Evolutionary conservation across 352 stramenopile genomes (phyloP), one percentile per base, ranked within the genome.

Genomic region (Elongisporangium undulatum): DNA sequence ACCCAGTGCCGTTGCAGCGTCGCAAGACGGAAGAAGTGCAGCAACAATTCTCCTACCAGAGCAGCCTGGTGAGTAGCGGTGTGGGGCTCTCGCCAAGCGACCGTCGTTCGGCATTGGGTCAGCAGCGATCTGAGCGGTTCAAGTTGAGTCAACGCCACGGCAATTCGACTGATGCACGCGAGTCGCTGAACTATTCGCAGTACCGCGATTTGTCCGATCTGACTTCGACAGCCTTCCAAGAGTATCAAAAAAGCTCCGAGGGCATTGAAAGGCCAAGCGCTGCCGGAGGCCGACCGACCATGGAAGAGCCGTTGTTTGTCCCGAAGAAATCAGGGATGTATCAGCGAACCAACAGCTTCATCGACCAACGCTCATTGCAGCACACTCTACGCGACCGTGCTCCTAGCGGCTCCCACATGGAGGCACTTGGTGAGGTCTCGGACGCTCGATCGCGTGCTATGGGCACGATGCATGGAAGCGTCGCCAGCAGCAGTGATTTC

Each of bases 121-220:
- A 41, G 29, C 29, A 41, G 29, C 29, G 29, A 41, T 41, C 29
- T 13, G 29, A 41, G 53, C 65, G 68, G 45, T 59, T 59, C 61
- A 68, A 62, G 19, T 21, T 68, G 19, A 63, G 65, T 56, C 62
- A 76, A 23, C 65, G 71, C 59, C 65, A 61, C 17, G 24, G 56
- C 15, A 22, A 48, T 21, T 65, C 68, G 17, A 56, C 63, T 21
- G 67, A 71, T 51, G 59, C 24, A 17, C 69, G 59, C 12, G 53
- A 59, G 21, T 19, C 67, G 23, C 55, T 63, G 54, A 49, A 39
- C 16, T 52, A 26, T 10, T 58, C 63, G 19, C 63, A 87, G 58
- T 85, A 88, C 49, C 67, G 67, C 26, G 71, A 91, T 50, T 59
- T 89, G 6, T 89, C 82, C 0, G 82, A 91, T 58, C 64, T 89